Base-by-base conservation (phyloP, 495 filamentous ascomycete species). In the Talaromyces adpressus region DNA sequence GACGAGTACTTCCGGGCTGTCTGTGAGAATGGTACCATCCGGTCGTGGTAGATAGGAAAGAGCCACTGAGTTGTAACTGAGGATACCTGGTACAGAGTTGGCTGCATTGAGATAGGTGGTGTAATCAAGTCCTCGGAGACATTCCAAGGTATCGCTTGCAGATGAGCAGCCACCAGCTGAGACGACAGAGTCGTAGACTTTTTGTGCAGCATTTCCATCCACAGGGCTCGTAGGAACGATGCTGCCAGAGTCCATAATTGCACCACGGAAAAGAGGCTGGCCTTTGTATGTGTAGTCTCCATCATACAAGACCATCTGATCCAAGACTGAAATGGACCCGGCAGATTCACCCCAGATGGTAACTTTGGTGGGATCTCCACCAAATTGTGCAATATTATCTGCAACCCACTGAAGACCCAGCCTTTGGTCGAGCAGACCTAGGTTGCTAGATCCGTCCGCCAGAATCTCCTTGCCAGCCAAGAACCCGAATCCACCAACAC, bases 281-380 rank as follows among this genome's bases (percentile, higher is more conserved):
- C 84, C 87, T 8, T 89, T 90, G 75, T 90, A 90, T 0, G 71
- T 85, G 71, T 85, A 82, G 68, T 91, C 72, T 9, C 89, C 89
- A 67, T 84, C 81, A 68, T 89, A 89, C 20, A 91, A 72, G 3
- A 82, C 72, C 81, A 89, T 87, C 63, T 91, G 89, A 68, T 89
- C 80, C 51, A 85, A 82, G 20, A 91, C 87, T 6, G 86, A 89
- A 64, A 89, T 90, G 14, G 85, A 78, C 4, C 89, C 90, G 1
- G 89, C 88, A 2, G 84, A 89, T 68, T 90, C 86, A 47, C 88
- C 89, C 83, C 87, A 90, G 60, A 91, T 87, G 18, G 87, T 90
- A 14, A 91, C 88, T 57, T 85, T 76, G 36, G 82, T 84, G 0
- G 81, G 79, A 65, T 86, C 79, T 3, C 84, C 84, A 4, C 84